phyloP scores from a whole-genome alignment of 208 protist species.

The Leishmania arabica region DNA sequence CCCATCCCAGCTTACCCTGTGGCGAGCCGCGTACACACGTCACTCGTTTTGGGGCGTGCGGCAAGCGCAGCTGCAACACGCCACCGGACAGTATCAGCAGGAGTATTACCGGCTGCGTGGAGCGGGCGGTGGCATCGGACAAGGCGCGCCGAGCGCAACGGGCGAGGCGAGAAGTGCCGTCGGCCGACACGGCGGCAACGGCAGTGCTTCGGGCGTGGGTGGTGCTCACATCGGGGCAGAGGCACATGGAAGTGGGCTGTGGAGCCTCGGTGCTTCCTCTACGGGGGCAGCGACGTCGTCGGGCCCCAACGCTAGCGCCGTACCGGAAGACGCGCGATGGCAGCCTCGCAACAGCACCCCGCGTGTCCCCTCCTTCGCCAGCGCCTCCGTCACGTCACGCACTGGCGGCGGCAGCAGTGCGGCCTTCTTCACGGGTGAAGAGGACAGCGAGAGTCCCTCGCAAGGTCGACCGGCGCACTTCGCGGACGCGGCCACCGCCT shows the following conservation, averaged over 20 bases:
- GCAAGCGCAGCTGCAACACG: constrained; percentile 31
- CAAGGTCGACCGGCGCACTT: background rate
- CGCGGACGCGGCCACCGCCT: background rate
- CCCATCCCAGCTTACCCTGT: constrained; percentile 31
- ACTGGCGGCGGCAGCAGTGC: background rate
- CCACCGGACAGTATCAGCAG: constrained; percentile 11
- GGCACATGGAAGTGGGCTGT: background rate
- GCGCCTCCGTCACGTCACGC: constrained; percentile 3
- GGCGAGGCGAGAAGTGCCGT: background rate
- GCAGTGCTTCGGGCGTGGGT: background rate
- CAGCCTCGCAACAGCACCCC: background rate
- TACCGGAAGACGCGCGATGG: background rate
- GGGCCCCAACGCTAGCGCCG: background rate
- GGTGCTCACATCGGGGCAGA: background rate
- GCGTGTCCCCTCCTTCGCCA: background rate
- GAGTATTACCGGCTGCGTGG: background rate
- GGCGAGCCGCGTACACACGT: constrained; percentile 45
- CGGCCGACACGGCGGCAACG: background rate
- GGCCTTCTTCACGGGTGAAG: background rate
- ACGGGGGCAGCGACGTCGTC: background rate
- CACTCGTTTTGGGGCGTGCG: constrained; percentile 46
- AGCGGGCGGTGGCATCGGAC: background rate
- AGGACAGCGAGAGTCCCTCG: background rate
- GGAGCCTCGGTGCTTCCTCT: background rate
- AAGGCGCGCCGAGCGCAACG: background rate